Conservation (phyloP, 768 basidiomycete genomes). For the Sarcodon sp. region DNA sequence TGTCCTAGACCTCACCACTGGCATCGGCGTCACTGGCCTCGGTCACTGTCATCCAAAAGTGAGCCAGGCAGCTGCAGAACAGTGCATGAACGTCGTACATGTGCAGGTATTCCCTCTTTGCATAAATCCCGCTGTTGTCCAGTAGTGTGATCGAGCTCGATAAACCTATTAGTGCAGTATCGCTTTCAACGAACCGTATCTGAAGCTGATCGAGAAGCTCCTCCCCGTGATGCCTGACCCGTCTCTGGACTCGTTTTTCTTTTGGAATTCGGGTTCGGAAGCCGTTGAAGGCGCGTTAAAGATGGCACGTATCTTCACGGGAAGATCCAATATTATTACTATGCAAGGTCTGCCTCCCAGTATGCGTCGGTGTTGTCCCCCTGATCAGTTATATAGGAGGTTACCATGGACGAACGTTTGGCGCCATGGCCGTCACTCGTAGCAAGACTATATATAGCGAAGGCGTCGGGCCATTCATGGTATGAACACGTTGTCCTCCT, state of each 20-base stretch:
- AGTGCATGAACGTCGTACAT: constrained; percentile 72
- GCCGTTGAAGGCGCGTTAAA: constrained; percentile 87
- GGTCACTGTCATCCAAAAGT: constrained; percentile 84
- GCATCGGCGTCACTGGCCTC: constrained; percentile 80
- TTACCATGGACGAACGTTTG: constrained; percentile 90
- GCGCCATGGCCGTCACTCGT: constrained; percentile 87
- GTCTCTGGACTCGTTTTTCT: constrained; percentile 91
- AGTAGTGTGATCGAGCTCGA: not conserved
- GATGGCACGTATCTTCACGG: constrained; percentile 69
- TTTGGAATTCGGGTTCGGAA: constrained; percentile 95
- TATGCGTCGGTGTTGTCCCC: not conserved
- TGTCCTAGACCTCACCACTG: constrained; percentile 77
- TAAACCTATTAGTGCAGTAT: constrained; percentile 59
- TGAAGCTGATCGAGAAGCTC: constrained; percentile 75
- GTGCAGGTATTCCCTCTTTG: constrained; percentile 38
- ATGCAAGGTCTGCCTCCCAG: constrained; percentile 56
- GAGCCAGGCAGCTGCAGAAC: constrained; percentile 80
- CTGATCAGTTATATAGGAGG: constrained; percentile 28
- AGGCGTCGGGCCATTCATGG: constrained; percentile 76
- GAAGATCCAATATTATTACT: constrained; percentile 75
- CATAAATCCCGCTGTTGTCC: not conserved
- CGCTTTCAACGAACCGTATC: constrained; percentile 76
- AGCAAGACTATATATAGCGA: constrained; percentile 88
- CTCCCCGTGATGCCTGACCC: constrained; percentile 84
- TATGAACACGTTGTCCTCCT: constrained; percentile 16